Evolutionary conservation across 2,329 filamentous ascomycete genomes (phyloP).

Genomic region (Neocatenulostroma microsporum): DNA sequence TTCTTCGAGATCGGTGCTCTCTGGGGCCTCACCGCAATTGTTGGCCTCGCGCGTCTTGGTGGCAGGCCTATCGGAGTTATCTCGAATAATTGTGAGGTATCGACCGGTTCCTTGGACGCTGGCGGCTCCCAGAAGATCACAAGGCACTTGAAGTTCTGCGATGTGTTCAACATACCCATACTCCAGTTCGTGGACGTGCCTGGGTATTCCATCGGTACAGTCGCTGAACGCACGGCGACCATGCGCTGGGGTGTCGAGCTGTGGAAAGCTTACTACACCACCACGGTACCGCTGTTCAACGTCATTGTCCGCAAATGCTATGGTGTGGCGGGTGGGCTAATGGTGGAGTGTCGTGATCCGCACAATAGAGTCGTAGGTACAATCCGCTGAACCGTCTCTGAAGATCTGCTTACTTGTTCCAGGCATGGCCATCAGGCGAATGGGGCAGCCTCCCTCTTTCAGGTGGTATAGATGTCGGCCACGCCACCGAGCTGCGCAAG

Average conservation of each 20-base stretch:
- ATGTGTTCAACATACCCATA: constrained; percentile 58
- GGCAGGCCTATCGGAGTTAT: constrained; percentile 54
- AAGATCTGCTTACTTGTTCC: too few relatives aligned
- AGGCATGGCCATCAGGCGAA: constrained; percentile 55
- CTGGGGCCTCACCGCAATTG: constrained; percentile 56
- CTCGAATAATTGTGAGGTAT: constrained; percentile 54
- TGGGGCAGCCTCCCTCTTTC: constrained; percentile 54
- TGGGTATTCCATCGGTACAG: constrained; percentile 57
- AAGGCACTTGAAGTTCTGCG: constrained; percentile 54
- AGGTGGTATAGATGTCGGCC: constrained; percentile 59
- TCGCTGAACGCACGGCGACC: constrained; percentile 54
- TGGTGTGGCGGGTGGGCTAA: constrained; percentile 57
- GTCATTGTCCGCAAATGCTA: constrained; percentile 56
- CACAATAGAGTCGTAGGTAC: constrained; percentile 51
- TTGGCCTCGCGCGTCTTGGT: constrained; percentile 51
- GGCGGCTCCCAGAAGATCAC: constrained; percentile 54
- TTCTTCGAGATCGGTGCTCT: constrained; percentile 59
- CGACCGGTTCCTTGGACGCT: constrained; percentile 55
- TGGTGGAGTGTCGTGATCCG: constrained; percentile 56
- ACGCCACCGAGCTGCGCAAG: constrained; percentile 52
- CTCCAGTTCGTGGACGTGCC: constrained; percentile 58
- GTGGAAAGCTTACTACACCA: constrained; percentile 54
- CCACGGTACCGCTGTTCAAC: constrained; percentile 55
- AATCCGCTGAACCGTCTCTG: too few relatives aligned
- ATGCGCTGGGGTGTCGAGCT: constrained; percentile 59